phyloP scores from a whole-genome alignment of 2,329 filamentous ascomycete genomes.

The Fusarium praegraminearum region DNA sequence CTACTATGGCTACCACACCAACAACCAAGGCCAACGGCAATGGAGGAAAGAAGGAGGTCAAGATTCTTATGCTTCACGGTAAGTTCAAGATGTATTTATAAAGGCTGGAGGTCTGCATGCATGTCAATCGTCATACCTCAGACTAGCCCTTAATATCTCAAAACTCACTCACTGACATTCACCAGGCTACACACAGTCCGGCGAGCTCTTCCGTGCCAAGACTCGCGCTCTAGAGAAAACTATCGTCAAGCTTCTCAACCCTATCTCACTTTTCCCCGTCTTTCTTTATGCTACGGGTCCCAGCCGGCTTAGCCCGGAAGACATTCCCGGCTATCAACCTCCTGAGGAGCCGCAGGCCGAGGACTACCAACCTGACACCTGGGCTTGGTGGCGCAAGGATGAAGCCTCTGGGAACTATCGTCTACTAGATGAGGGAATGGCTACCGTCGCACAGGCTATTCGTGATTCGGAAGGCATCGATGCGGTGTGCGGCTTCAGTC shows the following conservation, averaged over 20 bases:
- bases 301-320: constrained; percentile 69
- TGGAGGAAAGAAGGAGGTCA: constrained; percentile 63
- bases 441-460: constrained; percentile 70
- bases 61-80: constrained; percentile 84
- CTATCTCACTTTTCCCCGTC: constrained; percentile 64
- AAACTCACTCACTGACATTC: constrained; percentile 18
- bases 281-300: constrained; percentile 79
- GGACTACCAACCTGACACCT: constrained; percentile 72
- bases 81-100: constrained; percentile 31
- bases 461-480: constrained; percentile 75
- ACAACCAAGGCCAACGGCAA: constrained; percentile 49
- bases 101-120: neutral
- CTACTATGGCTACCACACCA: constrained; percentile 47
- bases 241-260: constrained; percentile 77
- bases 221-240: constrained; percentile 88
- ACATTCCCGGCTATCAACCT: constrained; percentile 76
- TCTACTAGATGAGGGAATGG: constrained; percentile 76
- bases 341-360: constrained; percentile 57
- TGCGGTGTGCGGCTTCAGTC: constrained; percentile 84
- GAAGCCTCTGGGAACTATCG: constrained; percentile 73
- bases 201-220: constrained; percentile 85
- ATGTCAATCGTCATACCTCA: constrained; percentile 2
- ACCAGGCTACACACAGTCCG: constrained; percentile 89
- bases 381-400: constrained; percentile 84
- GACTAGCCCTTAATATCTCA: constrained; percentile 5